Evolutionary conservation across 306 rosid species (phyloP).

Genomic region (Dalbergia cultrata): DNA sequence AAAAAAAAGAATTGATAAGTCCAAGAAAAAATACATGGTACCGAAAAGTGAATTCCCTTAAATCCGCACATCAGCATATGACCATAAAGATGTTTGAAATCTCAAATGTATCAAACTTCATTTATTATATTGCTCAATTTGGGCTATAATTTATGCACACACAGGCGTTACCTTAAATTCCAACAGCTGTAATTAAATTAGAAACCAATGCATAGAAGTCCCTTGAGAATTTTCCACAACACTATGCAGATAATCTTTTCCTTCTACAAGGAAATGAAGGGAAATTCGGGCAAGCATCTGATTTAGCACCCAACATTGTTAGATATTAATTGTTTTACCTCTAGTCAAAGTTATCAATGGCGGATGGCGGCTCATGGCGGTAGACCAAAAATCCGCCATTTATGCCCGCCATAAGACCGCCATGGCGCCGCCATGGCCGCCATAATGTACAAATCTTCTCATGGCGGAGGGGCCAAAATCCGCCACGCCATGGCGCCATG

Average conservation of each 20-base stretch:
- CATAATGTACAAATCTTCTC: too few relatives aligned
- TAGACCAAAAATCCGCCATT: too few relatives aligned
- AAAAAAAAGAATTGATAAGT: neutral
- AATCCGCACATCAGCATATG: neutral
- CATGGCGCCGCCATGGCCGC: too few relatives aligned
- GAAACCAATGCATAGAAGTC: neutral
- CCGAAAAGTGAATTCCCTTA: too few relatives aligned
- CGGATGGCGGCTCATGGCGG: too few relatives aligned
- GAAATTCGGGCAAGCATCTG: neutral
- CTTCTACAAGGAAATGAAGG: neutral
- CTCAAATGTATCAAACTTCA: constrained; percentile 18
- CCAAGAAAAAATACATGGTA: neutral
- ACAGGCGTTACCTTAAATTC: neutral
- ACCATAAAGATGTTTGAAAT: neutral
- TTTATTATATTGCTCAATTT: constrained; percentile 9
- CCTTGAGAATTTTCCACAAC: neutral
- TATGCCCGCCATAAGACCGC: too few relatives aligned
- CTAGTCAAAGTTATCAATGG: too few relatives aligned
- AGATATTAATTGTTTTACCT: constrained; percentile 13
- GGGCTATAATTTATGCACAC: constrained; percentile 4
- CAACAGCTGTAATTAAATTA: constrained; percentile 9
- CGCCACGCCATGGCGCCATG: too few relatives aligned
- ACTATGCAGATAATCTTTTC: neutral
- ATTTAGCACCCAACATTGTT: neutral
- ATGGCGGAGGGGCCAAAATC: too few relatives aligned